Evolutionary conservation across 345 rosid genomes (phyloP).

Genomic region (Rhodomyrtus tomentosa): DNA sequence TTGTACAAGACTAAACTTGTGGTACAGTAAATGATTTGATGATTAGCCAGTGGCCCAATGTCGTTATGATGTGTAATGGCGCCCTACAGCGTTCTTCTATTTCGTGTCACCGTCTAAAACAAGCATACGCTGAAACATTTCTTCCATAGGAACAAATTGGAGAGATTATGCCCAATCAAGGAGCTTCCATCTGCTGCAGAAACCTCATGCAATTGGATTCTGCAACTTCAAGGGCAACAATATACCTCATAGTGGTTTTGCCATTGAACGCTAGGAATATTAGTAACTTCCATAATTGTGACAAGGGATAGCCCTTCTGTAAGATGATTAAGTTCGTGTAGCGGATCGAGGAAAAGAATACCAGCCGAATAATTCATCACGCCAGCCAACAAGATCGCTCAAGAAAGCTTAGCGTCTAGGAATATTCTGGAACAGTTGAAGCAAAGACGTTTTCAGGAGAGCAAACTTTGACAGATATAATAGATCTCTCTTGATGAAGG

Average conservation of each 20-base stretch:
- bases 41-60: not conserved
- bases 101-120: not conserved
- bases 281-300: not conserved
- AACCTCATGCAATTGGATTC: not conserved
- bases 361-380: not conserved
- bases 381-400: not conserved
- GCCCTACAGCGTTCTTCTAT: not conserved
- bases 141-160: not conserved
- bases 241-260: not conserved
- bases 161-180: not conserved
- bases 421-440: not conserved
- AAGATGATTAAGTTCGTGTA: not conserved
- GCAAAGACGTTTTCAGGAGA: not conserved
- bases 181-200: not conserved
- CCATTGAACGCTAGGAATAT: not conserved
- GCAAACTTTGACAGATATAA: constrained; percentile 68
- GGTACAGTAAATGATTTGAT: not conserved
- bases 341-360: not conserved
- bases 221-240: not conserved
- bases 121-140: not conserved
- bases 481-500: constrained; percentile 91
- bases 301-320: not conserved
- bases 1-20: not conserved
- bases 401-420: not conserved
- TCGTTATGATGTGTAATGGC: not conserved